These are phyloP conservation scores for Leccinum incarnatum DNA, from an alignment of 768 basidiomycete species.

Conservation along the genomic window DNA sequence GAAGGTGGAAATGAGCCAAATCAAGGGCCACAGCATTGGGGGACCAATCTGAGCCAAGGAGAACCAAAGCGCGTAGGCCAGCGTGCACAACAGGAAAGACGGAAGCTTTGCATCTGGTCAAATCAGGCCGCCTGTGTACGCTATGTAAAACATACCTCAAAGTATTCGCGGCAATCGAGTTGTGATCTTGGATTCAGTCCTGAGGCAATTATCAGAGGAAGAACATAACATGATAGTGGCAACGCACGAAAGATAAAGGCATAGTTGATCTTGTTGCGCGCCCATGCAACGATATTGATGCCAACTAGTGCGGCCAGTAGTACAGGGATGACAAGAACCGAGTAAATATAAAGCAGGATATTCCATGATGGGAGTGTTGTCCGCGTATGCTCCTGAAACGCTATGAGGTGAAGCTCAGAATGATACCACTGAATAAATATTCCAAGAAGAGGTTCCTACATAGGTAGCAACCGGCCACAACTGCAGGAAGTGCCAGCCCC, in stretches of 20 bases:
- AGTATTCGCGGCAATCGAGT: conserved; percentile 77
- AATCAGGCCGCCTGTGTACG: background rate
- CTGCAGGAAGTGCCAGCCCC: conserved; percentile 69
- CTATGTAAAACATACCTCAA: conserved; percentile 45
- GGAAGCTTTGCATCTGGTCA: conserved; percentile 56
- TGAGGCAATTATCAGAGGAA: conserved; percentile 25
- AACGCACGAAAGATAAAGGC: conserved; percentile 82
- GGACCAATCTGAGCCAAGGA: conserved; percentile 69
- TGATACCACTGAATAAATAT: background rate
- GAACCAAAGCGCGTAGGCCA: conserved; percentile 82
- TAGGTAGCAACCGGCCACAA: conserved; percentile 65
- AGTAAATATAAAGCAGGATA: conserved; percentile 76
- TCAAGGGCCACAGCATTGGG: conserved; percentile 75
- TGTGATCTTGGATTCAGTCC: conserved; percentile 70
- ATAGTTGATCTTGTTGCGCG: conserved; percentile 78
- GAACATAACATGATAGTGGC: background rate
- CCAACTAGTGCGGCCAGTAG: conserved; percentile 77
- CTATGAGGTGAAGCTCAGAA: conserved; percentile 34
- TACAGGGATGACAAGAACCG: conserved; percentile 66
- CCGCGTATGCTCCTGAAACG: conserved; percentile 51
- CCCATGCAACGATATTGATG: conserved; percentile 81
- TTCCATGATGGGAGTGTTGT: conserved; percentile 64
- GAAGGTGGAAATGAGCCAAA: conserved; percentile 70
- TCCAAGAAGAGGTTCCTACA: conserved; percentile 19
- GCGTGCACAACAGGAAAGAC: conserved; percentile 67